Percentiles rank a stretch among this genome's conserved stretches.
These are phyloP conservation scores for Yarrowia divulgata DNA, from an alignment of 805 yeast species.

Conservation along the genomic window DNA sequence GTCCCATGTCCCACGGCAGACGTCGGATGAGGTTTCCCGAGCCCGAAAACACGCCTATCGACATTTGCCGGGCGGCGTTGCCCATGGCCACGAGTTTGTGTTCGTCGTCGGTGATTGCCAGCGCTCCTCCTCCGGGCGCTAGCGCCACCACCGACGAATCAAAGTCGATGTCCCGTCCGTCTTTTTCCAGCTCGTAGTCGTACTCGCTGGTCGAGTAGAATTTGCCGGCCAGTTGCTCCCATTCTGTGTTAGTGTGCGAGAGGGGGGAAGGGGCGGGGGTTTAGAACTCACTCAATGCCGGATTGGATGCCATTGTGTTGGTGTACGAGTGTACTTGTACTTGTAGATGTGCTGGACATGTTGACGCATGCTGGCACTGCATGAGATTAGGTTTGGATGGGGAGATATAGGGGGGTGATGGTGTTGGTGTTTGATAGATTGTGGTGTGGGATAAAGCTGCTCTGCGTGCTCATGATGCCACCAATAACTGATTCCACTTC, in stretches of 20 bases:
- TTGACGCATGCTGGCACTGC: constrained; percentile 26
- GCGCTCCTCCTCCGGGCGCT: constrained; percentile 61
- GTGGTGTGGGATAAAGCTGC: neutral
- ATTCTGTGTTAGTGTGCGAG: constrained; percentile 52
- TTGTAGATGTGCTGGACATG: neutral
- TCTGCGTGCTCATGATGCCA: too few species aligned
- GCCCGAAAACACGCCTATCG: constrained; percentile 48
- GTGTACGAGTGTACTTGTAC: neutral
- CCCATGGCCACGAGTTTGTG: constrained; percentile 47
- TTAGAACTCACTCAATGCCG: constrained; percentile 28
- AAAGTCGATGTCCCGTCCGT: constrained; percentile 53
- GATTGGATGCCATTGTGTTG: constrained; percentile 29
- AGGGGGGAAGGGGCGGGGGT: too few species aligned
- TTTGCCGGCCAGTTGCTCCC: constrained; percentile 81
- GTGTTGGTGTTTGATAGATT: neutral
- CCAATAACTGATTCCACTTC: too few species aligned
- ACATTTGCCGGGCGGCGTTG: constrained; percentile 42
- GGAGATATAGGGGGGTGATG: neutral
- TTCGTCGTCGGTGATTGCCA: constrained; percentile 55
- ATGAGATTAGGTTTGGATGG: constrained; percentile 19
- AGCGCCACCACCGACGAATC: constrained; percentile 57
- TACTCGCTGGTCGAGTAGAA: constrained; percentile 70
- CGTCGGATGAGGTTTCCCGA: constrained; percentile 47
- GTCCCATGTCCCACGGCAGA: constrained; percentile 50
- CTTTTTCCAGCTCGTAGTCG: constrained; percentile 58